Conservation (phyloP, 306 rosid genomes). For the Albizia julibrissin region DNA sequence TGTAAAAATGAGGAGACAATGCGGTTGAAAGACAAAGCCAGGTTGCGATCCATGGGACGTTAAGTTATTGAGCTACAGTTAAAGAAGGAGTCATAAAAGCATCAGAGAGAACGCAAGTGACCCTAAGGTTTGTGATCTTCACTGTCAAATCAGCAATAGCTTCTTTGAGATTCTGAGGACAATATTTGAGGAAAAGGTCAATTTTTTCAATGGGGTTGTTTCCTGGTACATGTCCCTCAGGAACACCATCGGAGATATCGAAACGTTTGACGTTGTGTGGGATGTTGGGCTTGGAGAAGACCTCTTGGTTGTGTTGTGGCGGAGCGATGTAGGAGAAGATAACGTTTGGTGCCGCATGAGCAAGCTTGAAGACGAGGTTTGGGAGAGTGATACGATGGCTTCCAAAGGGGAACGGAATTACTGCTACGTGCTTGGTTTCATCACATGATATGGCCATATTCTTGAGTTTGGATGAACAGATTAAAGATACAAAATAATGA, state of each 20-base stretch:
- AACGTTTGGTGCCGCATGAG: neutral
- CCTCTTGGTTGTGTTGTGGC: neutral
- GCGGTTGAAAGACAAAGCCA: neutral
- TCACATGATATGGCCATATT: neutral
- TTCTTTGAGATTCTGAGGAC: neutral
- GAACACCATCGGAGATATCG: neutral
- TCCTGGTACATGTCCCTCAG: neutral
- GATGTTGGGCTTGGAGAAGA: neutral
- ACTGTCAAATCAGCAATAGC: neutral
- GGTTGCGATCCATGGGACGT: neutral
- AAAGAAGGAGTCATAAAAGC: neutral
- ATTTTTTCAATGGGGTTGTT: neutral
- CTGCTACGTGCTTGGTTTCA: neutral
- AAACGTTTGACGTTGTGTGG: neutral
- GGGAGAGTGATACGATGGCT: neutral
- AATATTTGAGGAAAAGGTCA: neutral
- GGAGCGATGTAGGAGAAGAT: neutral
- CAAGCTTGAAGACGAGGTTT: neutral
- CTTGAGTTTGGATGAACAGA: neutral
- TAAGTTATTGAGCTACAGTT: neutral
- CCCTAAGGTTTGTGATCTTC: neutral
- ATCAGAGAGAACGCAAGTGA: neutral
- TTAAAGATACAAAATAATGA: neutral
- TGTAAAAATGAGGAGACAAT: neutral
- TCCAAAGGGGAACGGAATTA: neutral